Conservation (phyloP, 2,329 filamentous ascomycete species). For the Cladophialophora yegresii region DNA sequence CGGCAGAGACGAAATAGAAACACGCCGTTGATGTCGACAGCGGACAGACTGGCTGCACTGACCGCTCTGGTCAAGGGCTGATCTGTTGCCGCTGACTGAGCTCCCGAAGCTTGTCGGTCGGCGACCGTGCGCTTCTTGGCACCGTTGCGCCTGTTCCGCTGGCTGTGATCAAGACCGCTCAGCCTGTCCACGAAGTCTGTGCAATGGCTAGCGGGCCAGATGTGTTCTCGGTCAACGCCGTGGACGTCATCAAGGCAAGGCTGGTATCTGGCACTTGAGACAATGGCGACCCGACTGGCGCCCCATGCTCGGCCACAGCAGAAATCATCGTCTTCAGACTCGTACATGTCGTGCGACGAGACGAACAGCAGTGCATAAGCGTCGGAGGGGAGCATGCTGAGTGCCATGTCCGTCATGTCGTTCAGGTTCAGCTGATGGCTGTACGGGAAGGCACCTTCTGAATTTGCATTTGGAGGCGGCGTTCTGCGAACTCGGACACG, state of each 20-base stretch:
- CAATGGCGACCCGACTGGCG: constrained; percentile 61
- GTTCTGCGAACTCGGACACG: constrained; percentile 56
- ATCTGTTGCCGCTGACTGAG: background rate
- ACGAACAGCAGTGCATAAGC: constrained; percentile 62
- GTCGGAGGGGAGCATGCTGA: constrained; percentile 57
- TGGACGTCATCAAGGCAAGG: constrained; percentile 51
- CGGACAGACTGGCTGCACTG: background rate
- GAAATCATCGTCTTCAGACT: constrained; percentile 67
- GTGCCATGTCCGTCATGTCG: constrained; percentile 62
- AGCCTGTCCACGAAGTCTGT: constrained; percentile 50
- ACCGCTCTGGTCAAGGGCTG: background rate
- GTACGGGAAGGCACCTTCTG: constrained; percentile 41
- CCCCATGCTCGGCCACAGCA: constrained; percentile 68
- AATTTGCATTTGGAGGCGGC: constrained; percentile 42
- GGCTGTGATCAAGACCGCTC: constrained; percentile 25
- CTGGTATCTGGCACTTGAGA: constrained; percentile 64
- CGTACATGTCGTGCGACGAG: constrained; percentile 64
- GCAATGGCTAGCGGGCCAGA: constrained; percentile 68
- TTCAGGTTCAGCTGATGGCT: constrained; percentile 55
- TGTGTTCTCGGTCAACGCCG: constrained; percentile 52
- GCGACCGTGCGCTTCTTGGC: background rate
- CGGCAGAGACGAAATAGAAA: constrained; percentile 62
- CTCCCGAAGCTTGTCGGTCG: background rate
- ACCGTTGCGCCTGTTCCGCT: background rate
- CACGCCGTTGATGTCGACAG: constrained; percentile 38